Evolutionary conservation across 306 rosid species (phyloP).

Genomic region (Alnus glutinosa): DNA sequence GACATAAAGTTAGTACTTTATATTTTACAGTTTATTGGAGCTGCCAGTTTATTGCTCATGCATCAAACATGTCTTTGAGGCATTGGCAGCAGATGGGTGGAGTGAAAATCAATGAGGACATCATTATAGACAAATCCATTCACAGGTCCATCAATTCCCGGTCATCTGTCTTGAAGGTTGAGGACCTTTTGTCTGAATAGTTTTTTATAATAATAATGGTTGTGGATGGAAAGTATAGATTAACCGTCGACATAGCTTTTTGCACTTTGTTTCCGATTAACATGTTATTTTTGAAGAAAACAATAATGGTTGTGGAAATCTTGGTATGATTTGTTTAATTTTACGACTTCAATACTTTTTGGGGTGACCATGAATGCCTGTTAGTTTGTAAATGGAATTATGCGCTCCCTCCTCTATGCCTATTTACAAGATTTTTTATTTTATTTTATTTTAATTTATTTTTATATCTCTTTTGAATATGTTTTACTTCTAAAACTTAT

Average conservation of each 20-base stretch:
- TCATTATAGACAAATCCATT: constrained; percentile 78
- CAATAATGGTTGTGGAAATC: constrained; percentile 10
- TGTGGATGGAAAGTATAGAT: constrained; percentile 11
- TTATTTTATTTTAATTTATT: not conserved
- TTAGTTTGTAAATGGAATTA: not conserved
- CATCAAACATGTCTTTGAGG: constrained; percentile 76
- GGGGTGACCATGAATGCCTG: not conserved
- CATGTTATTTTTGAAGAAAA: not conserved
- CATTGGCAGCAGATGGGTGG: constrained; percentile 98
- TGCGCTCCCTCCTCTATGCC: constrained; percentile 12
- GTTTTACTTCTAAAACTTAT: not conserved
- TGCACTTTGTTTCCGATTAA: constrained; percentile 16
- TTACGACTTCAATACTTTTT: not conserved
- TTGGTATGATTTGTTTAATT: not conserved
- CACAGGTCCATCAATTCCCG: constrained; percentile 84
- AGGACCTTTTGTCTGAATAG: constrained; percentile 15
- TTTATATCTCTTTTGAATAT: not conserved
- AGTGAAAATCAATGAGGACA: constrained; percentile 74
- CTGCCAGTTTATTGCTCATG: constrained; percentile 88
- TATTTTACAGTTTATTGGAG: constrained; percentile 82
- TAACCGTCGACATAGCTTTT: constrained; percentile 2
- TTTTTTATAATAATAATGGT: constrained; percentile 13
- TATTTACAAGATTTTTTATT: not conserved
- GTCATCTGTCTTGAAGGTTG: constrained; percentile 88
- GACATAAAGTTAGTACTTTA: not conserved